Evolutionary conservation across 2,329 filamentous ascomycete species (phyloP).

Genomic region (Nakataea oryzae): DNA sequence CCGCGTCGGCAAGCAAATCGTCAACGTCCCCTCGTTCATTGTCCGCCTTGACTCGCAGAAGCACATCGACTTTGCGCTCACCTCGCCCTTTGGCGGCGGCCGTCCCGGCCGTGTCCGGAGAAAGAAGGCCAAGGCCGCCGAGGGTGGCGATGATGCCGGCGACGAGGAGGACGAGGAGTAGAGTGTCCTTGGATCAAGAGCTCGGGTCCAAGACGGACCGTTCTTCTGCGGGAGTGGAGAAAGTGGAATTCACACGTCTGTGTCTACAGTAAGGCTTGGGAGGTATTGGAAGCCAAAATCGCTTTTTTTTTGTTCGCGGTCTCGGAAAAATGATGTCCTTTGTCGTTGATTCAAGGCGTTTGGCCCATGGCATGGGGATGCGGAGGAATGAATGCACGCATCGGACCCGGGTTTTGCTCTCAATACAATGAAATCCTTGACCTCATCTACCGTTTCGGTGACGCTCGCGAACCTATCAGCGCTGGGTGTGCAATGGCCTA

Average conservation of each 20-base stretch:
- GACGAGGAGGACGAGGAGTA: slow-evolving; percentile 80
- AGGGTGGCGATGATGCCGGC: slow-evolving; percentile 69
- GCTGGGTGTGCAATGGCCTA: background rate
- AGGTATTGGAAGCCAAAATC: background rate
- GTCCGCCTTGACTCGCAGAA: slow-evolving; percentile 99
- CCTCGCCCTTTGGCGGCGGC: slow-evolving; percentile 94
- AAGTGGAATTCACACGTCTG: no score
- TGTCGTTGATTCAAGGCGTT: slow-evolving; percentile 4
- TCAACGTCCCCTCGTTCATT: slow-evolving; percentile 99
- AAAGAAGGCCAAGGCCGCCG: slow-evolving; percentile 98
- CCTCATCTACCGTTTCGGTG: background rate
- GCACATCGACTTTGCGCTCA: slow-evolving; percentile 99
- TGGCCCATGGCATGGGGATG: slow-evolving; percentile 2
- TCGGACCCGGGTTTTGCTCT: slow-evolving; percentile 1
- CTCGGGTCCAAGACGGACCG: background rate
- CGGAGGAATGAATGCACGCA: slow-evolving; percentile 1
- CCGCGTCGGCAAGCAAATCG: slow-evolving; percentile 99
- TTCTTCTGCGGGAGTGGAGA: no score
- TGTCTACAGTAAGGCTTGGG: background rate
- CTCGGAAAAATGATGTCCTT: slow-evolving; percentile 4
- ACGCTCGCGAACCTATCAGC: background rate
- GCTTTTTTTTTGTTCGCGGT: slow-evolving; percentile 2
- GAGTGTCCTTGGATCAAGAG: slow-evolving; percentile 14
- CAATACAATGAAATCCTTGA: slow-evolving; percentile 5
- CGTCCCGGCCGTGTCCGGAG: slow-evolving; percentile 95